Base-by-base conservation (phyloP, 2,329 filamentous ascomycete species). In the Claviceps cyperi region DNA sequence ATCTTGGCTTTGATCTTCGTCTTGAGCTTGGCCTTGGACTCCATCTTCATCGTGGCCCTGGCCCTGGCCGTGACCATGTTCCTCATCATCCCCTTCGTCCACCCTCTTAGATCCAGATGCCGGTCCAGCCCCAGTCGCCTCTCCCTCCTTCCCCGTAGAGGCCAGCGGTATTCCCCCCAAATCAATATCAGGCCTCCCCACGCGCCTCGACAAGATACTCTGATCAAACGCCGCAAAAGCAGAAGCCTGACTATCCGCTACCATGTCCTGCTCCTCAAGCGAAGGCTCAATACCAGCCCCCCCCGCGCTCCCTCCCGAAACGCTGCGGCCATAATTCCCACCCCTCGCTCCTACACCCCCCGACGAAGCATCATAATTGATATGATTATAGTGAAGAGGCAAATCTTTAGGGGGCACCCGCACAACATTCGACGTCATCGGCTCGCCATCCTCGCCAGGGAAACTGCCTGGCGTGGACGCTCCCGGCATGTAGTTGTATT, bases 161-260 rank as follows among this genome's bases (percentile, higher is more conserved):
- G 51, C 44, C 4, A 80, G 64, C 0, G 75, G 72, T 21, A 79
- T 74, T 0, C 74, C 62, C 19, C 69, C 64, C 0, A 74, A 64
- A 36, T 59, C 56, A 21, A 62, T 55, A 11, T 60, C 53, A 0
- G 77, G 72, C 1, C 80, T 59, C 3, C 73, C 73, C 2, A 83
- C 70, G 51, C 70, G 73, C 47, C 72, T 68, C 0, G 75, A 69
- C 0, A 83, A 67, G 45, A 82, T 81, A 46, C 73, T 75, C 59
- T 82, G 78, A 51, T 83, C 80, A 21, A 81, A 70, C 1, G 77
- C 78, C n/a, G 77, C 74, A 62, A 81, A 83, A 0, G 77, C 77
- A 8, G 76, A 76, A 40, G 70, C 69, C 57, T 82, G 78, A 53
- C 71, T 75, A 11, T 68, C 66, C 3, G 74, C 64, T 2, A 55